Evolutionary conservation across 176 grass and related monocot genomes (phyloP), one percentile per base, ranked within the genome.

Genomic region (Poa pratensis): DNA sequence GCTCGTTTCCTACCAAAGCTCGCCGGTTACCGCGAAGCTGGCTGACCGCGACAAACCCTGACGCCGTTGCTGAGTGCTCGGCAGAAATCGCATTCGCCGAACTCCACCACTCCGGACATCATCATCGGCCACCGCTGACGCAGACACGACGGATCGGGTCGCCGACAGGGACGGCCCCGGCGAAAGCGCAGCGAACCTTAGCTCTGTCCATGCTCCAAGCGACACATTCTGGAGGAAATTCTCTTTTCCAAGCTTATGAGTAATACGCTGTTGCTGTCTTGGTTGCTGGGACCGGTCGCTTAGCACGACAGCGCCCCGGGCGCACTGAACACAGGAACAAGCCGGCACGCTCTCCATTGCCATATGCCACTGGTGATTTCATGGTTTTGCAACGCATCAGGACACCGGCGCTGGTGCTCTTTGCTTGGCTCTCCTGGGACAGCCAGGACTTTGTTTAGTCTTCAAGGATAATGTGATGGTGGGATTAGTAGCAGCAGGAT

Each of bases 391-490:
- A 7, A 8, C 39, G 16, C 55, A 60, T 13, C 22, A 7, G 46
- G 78, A 34, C 64, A 70, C 77, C 2, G 12, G 37, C 35, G 3
- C 12, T 2, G 17, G 2, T 3, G 74, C 43, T 39, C 42, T 39
- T 84, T 78, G 64, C 60, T 83, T 53, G 49, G 43, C n/a, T 19
- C 57, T 84, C 28, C 13, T 68, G 67, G 35, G 23, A 60, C 35
- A 58, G 0, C 8, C 12, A 58, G 34, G 17, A 35, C 42, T 51
- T 80, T 81, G 30, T 81, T 75, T 75, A 86, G 63, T 15, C 30
- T 13, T 17, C 76, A 43, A 69, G 11, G 53, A 24, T 72, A 23
- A 32, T 76, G n/a, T 67, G 69, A 9, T 68, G 57, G 82, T 34
- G 58, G 62, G 42, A 69, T 26, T 30, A 49, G 43, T 26, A 43